Conservation (phyloP, 78 protist genomes). For the Monocercomonoides exilis region DNA sequence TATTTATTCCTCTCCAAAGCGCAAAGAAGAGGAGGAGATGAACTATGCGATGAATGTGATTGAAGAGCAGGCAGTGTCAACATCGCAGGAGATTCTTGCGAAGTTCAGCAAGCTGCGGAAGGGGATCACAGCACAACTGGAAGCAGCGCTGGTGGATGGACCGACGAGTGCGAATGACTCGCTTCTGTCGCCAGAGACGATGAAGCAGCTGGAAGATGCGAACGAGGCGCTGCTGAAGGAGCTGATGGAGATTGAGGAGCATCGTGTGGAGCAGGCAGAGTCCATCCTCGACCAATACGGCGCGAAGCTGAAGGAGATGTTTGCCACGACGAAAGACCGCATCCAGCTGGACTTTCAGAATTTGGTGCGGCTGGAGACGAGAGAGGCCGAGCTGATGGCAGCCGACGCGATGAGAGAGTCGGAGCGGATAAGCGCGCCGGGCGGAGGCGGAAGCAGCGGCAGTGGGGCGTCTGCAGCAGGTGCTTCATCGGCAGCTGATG, state of each 20-base stretch:
- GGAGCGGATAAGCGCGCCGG: not conserved
- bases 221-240: not conserved
- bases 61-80: not conserved
- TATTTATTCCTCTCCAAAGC: not conserved
- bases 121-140: not conserved
- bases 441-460: not conserved
- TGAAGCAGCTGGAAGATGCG: not conserved
- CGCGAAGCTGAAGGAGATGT: not conserved
- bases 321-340: not conserved
- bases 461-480: not conserved
- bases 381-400: not conserved
- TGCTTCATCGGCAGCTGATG: too few relatives aligned
- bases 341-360: not conserved
- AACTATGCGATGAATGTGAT: not conserved
- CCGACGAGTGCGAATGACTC: not conserved
- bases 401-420: not conserved
- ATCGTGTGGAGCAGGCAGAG: not conserved
- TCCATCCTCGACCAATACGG: not conserved
- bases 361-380: not conserved
- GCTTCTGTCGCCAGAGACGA: not conserved
- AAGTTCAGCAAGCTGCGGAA: not conserved
- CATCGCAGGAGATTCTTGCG: not conserved
- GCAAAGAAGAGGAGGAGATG: not conserved
- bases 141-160: not conserved
- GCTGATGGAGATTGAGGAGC: not conserved